Base-by-base conservation (phyloP, 495 filamentous ascomycete genomes). In the Cenococcum geophilum region DNA sequence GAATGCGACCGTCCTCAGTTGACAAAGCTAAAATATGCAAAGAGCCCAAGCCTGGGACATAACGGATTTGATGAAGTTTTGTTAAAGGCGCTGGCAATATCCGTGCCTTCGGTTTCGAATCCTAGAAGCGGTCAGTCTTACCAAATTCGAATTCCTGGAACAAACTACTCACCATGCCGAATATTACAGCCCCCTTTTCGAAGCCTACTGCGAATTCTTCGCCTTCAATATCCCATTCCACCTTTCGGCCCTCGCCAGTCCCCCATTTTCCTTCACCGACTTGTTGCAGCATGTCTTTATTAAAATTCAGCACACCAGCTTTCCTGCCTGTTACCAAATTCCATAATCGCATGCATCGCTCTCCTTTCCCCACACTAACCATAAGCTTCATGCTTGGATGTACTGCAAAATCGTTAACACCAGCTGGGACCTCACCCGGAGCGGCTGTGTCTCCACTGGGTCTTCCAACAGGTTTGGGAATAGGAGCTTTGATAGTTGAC, bases 341-440 rank as follows among this genome's bases (percentile, higher is more conserved):
- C 93, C 93, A 99, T 62, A 97, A 76, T 63, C 93, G 77, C 88
- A 99, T 91, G 67, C 84, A 91, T 56, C 83, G 81, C 77, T 97
- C 95, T 43, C 91, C 91, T 61, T 85, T 88, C 27, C 88, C 85
- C 4, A 97, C 91, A 67, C 83, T 91, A 50, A 99, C 80, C 85
- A 96, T 93, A 56, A 99, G 81, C 76, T 97, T 97, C 81, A 91
- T 89, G 74, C 87, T 91, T 3, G 93, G 95, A 68, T 99, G 95
- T 4, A 97, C 85, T 11, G 95, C 91, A 76, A 97, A 90, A 70
- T 91, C 91, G 68, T 96, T 97, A 49, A 99, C 82, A 12, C 93
- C 93, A n/a, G 85, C 79, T 1, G 92, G 91, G n/a, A 84, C 82
- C 12, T 83, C 89, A 11, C 89, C 93, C n/a, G 83, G 77, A 14